Evolutionary conservation across 345 rosid species (phyloP).

Genomic region (Eucalyptus globulus): DNA sequence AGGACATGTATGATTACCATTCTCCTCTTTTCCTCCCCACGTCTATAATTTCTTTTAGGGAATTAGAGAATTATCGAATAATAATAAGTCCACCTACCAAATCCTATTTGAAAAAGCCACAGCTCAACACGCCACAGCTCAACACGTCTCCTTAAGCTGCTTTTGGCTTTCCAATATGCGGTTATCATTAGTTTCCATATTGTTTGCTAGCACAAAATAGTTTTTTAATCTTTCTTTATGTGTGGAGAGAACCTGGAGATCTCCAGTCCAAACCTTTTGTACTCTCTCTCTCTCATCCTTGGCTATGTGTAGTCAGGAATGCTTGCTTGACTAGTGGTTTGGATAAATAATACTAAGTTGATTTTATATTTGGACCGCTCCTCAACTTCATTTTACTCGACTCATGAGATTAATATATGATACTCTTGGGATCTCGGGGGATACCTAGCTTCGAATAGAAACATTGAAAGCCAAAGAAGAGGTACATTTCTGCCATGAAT

Average conservation of each 20-base stretch:
- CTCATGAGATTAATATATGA: background rate
- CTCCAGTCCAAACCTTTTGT: background rate
- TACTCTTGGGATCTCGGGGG: background rate
- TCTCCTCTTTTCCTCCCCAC: background rate
- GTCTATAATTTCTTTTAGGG: background rate
- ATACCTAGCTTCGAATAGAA: background rate
- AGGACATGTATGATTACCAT: slow-evolving; percentile 9
- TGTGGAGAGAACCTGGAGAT: background rate
- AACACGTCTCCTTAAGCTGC: background rate
- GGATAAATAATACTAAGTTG: background rate
- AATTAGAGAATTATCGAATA: background rate
- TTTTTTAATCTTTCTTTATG: background rate
- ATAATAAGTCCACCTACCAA: background rate
- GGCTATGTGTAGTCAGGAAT: background rate
- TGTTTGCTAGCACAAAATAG: background rate
- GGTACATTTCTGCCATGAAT: background rate
- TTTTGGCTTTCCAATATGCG: background rate
- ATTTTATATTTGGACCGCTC: background rate
- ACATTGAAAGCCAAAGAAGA: background rate
- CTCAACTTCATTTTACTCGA: background rate
- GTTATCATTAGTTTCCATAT: background rate
- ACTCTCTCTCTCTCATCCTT: background rate
- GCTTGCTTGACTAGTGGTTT: background rate
- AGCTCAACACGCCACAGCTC: background rate
- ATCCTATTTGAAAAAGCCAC: background rate